phyloP scores from a whole-genome alignment of 2,329 filamentous ascomycete genomes.

The Keithomyces neogunnii region DNA sequence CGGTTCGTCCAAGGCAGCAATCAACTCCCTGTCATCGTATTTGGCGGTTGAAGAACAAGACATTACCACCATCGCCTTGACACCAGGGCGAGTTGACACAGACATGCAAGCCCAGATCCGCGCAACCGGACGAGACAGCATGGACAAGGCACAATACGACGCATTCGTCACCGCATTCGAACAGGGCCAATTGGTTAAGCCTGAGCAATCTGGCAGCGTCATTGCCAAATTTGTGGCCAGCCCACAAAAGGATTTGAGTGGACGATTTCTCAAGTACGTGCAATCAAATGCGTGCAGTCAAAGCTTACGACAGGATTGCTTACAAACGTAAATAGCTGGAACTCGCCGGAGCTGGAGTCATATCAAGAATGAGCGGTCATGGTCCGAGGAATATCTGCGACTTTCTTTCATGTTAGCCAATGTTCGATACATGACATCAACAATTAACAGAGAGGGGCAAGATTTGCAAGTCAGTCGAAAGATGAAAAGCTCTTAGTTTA shows the following conservation, averaged over 20 bases:
- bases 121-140: slow-evolving; percentile 42
- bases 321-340: slow-evolving; percentile 24
- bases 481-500: slow-evolving; percentile 72
- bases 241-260: slow-evolving; percentile 60
- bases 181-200: slow-evolving; percentile 63
- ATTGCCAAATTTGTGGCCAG: slow-evolving; percentile 70
- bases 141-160: slow-evolving; percentile 50
- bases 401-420: slow-evolving; percentile 4
- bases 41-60: slow-evolving; percentile 69
- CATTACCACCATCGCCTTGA: slow-evolving; percentile 63
- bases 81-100: slow-evolving; percentile 78
- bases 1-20: slow-evolving; percentile 71
- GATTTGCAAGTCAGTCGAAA: slow-evolving; percentile 58
- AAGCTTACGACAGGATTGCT: not conserved
- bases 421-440: slow-evolving; percentile 9
- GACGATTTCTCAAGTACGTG: slow-evolving; percentile 63
- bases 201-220: slow-evolving; percentile 77
- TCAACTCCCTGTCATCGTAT: slow-evolving; percentile 71
- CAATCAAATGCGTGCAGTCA: not conserved
- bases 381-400: not conserved
- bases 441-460: slow-evolving; percentile 16
- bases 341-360: slow-evolving; percentile 36
- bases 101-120: slow-evolving; percentile 83
- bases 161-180: slow-evolving; percentile 62
- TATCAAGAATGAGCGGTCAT: slow-evolving; percentile 36